Evolutionary conservation across 1,139 yeast genomes (phyloP).

Genomic region (Hyphopichia fennica): DNA sequence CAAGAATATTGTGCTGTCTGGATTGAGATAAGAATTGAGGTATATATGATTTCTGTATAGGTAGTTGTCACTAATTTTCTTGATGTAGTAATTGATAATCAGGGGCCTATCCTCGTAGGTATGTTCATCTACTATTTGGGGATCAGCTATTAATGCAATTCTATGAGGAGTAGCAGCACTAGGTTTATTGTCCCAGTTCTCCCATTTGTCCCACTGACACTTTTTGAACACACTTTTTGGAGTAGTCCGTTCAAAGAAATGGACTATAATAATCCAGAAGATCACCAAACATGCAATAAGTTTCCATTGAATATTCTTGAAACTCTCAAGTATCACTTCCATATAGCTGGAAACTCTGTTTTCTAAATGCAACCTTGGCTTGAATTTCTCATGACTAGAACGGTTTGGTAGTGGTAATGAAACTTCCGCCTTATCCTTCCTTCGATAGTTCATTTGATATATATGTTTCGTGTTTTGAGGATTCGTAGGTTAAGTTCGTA

Average conservation of each 20-base stretch:
- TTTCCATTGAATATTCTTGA: conserved; percentile 5
- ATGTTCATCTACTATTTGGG: conserved; percentile 82
- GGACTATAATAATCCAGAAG: conserved; percentile 51
- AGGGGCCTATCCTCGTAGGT: conserved; percentile 63
- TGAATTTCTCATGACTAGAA: conserved; percentile 1
- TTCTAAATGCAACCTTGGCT: not conserved
- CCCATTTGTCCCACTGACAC: conserved; percentile 72
- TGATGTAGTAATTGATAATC: conserved; percentile 45
- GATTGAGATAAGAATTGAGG: conserved; percentile 44
- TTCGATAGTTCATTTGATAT: conserved; percentile 14
- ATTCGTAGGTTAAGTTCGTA: not conserved
- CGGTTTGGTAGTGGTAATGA: conserved; percentile 7
- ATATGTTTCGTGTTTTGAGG: not conserved
- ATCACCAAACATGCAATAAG: conserved; percentile 17
- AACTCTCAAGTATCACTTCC: not conserved
- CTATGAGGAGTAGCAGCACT: conserved; percentile 47
- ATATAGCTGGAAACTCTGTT: not conserved
- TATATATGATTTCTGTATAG: conserved; percentile 57
- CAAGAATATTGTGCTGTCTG: conserved; percentile 74
- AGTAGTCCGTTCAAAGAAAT: conserved; percentile 61
- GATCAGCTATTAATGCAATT: conserved; percentile 82
- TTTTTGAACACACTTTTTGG: conserved; percentile 46
- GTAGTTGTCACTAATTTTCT: conserved; percentile 66
- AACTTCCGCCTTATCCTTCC: conserved; percentile 13
- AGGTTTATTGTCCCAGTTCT: conserved; percentile 41